These are phyloP conservation scores for Penicillium roqueforti DNA, from an alignment of 495 filamentous ascomycete genomes.

Conservation along the genomic window DNA sequence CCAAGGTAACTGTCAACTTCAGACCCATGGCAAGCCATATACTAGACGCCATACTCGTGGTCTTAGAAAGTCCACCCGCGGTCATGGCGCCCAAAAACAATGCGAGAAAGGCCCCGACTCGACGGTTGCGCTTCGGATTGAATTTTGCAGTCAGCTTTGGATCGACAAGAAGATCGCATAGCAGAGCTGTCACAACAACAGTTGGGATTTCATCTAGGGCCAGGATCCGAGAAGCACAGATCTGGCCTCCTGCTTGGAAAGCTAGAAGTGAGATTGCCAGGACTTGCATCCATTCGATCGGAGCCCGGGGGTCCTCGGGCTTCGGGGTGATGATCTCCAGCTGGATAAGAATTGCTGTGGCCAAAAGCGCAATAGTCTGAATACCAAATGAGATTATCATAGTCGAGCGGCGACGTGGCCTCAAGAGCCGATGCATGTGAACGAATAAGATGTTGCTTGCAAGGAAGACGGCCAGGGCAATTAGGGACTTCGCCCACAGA, in stretches of 20 bases:
- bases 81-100: constrained; percentile 39
- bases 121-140: constrained; percentile 33
- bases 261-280: constrained; percentile 55
- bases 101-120: constrained; percentile 31
- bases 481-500: constrained; percentile 42
- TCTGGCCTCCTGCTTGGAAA: constrained; percentile 68
- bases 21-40: constrained; percentile 39
- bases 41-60: constrained; percentile 27
- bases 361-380: constrained; percentile 49
- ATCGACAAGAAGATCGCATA: constrained; percentile 55
- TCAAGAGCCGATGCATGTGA: constrained; percentile 25
- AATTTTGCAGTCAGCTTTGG: constrained; percentile 21
- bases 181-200: constrained; percentile 62
- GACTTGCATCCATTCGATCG: constrained; percentile 36
- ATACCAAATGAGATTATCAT: constrained; percentile 52
- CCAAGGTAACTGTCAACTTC: constrained; percentile 30
- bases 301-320: constrained; percentile 33
- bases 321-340: constrained; percentile 31
- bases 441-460: constrained; percentile 36
- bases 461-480: constrained; percentile 33
- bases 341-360: constrained; percentile 53
- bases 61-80: constrained; percentile 32
- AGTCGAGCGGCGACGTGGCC: constrained; percentile 43
- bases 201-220: constrained; percentile 66
- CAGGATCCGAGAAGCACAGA: constrained; percentile 55